Evolutionary conservation across 2,329 filamentous ascomycete genomes (phyloP), one percentile per base, ranked within the genome.

Genomic region (Scortechinia acanthostroma): DNA sequence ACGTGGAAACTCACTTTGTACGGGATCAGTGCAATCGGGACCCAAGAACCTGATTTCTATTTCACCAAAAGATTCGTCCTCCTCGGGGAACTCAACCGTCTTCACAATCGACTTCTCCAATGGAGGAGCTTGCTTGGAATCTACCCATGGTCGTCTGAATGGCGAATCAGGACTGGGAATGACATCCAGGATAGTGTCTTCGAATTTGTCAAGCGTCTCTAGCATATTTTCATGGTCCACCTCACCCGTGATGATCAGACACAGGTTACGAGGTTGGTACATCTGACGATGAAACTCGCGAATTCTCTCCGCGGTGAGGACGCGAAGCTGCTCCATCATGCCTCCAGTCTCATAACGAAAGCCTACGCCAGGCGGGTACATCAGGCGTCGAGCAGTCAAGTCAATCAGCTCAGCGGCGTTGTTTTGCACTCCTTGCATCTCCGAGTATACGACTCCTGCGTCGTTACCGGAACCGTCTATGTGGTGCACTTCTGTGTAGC

Each of bases 311-410:
- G 90, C 82, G 0, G 89, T 93, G 42, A 98, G 69, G 2, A 90
- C 81, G 35, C 93, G 83, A 43, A 98, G 73, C 23, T 90, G 86
- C 55, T 95, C 88, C 70, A 94, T 94, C 84, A 96, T 89, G 14
- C 93, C 93, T 13, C 93, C 93, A n/a, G 93, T 98, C 65, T 98
- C 93, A 54, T 96, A 97, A 47, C 91, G 83, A 59, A 96, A 98
- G 2, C 93, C 93, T 46, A 94, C 81, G 42, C 88, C 86, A 60
- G 93, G 81, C 0, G 91, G 91, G 55, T 97, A 98, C 25, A 95
- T 70, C 40, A 93, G 69, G 2, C 88, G 80, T 33, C 88, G 83
- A 44, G 88, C 84, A 51, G 80, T 77, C 47, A 96, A 72, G 51
- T 95, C 88, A 77, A 97, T 95, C 47, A 97, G 78, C 60, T 95